A percentile compares a stretch with the other conserved stretches of the same genome.
These are phyloP conservation scores for Kwoniella heveanensis DNA, from an alignment of 768 basidiomycete species.

Conservation along the genomic window DNA sequence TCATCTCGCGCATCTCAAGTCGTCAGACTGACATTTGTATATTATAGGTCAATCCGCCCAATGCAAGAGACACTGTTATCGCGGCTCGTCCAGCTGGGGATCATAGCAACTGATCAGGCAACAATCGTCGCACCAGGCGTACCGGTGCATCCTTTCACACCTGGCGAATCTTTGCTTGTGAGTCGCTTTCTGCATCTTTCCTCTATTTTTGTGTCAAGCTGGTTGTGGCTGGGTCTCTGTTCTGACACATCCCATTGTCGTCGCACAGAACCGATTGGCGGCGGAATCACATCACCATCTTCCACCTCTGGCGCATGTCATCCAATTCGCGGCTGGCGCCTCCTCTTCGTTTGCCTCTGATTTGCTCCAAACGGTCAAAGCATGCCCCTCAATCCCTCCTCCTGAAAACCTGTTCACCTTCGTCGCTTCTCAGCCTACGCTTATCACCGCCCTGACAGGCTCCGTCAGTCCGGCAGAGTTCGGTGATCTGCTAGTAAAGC, in stretches of 20 bases:
- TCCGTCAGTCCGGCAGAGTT: slow-evolving; percentile 23
- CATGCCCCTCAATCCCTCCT: slow-evolving; percentile 23
- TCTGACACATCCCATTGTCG: background rate
- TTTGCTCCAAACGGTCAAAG: slow-evolving; percentile 26
- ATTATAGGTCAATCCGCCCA: slow-evolving; percentile 27
- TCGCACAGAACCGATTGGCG: slow-evolving; percentile 30
- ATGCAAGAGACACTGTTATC: slow-evolving; percentile 30
- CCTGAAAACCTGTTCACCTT: slow-evolving; percentile 42
- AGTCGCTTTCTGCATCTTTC: slow-evolving; percentile 7
- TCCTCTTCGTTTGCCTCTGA: slow-evolving; percentile 28
- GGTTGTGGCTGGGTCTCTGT: background rate
- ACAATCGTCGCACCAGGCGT: slow-evolving; percentile 12
- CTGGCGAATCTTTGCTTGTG: slow-evolving; percentile 42
- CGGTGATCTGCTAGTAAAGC: slow-evolving; percentile 13
- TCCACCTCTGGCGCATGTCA: slow-evolving; percentile 23
- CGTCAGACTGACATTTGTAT: too few relatives aligned
- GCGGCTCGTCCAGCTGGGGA: slow-evolving; percentile 23
- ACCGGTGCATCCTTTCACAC: background rate
- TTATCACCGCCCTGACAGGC: slow-evolving; percentile 24
- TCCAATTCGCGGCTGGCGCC: slow-evolving; percentile 28
- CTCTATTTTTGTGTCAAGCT: background rate
- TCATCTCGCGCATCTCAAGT: too few relatives aligned
- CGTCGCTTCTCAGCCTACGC: slow-evolving; percentile 30
- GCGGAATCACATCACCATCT: slow-evolving; percentile 26
- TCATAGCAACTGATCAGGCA: slow-evolving; percentile 21